A percentile compares a stretch with the other conserved stretches of the same genome.
These are phyloP conservation scores for Gracilaria caudata DNA, from an alignment of 23 red algal genomes.

Conservation along the genomic window DNA sequence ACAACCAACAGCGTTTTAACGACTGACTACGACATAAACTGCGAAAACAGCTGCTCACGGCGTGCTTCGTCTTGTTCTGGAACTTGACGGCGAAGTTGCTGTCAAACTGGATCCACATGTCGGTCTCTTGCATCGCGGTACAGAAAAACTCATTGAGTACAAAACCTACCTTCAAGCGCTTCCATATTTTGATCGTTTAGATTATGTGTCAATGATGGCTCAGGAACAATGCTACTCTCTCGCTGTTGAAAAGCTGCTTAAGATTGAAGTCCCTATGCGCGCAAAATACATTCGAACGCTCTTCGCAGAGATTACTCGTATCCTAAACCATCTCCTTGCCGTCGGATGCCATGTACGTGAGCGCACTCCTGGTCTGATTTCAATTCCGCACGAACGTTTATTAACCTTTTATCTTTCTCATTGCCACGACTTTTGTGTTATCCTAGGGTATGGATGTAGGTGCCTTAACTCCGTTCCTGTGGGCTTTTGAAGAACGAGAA, in stretches of 20 bases:
- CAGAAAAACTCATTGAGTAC: constrained; percentile 99
- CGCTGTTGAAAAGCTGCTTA: constrained; percentile 99
- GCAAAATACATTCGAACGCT: constrained; percentile 98
- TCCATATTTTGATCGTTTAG: constrained; percentile 98
- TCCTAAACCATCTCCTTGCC: constrained; percentile 97
- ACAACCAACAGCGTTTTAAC: not conserved
- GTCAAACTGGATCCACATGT: constrained; percentile 94
- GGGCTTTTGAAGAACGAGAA: constrained; percentile 99
- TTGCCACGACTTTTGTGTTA: not conserved
- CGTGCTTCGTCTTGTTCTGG: constrained; percentile 94
- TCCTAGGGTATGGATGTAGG: constrained; percentile 93
- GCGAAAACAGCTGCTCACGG: constrained; percentile 85
- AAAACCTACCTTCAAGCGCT: constrained; percentile 98
- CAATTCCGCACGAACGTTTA: not conserved
- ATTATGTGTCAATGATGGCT: constrained; percentile 99
- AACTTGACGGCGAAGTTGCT: constrained; percentile 95
- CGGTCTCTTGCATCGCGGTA: constrained; percentile 96
- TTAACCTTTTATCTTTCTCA: not conserved
- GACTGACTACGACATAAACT: not conserved
- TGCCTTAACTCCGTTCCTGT: constrained; percentile 96
- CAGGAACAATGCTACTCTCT: constrained; percentile 98
- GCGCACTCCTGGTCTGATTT: not conserved
- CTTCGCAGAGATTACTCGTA: constrained; percentile 97
- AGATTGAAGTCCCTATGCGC: constrained; percentile 88
- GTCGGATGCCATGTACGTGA: constrained; percentile 88